Conservation (phyloP, 2,329 filamentous ascomycete genomes). For the Epichloe festucae region DNA sequence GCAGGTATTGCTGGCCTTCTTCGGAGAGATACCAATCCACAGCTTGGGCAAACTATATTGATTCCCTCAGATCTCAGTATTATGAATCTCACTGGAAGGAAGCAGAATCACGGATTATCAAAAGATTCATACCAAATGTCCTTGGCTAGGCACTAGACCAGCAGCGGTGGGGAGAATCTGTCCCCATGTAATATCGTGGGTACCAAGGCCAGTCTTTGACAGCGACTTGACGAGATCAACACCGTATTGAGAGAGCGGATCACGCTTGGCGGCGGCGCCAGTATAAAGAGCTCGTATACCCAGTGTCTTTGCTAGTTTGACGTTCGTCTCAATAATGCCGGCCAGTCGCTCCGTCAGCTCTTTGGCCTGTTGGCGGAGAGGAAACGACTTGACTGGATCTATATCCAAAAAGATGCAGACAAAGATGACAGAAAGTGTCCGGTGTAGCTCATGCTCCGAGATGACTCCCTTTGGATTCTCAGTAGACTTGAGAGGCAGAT, state of each 20-base stretch:
- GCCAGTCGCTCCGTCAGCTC: slow-evolving; percentile 47
- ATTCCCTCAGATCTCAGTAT: background rate
- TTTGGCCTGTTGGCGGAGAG: slow-evolving; percentile 44
- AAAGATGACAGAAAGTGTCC: slow-evolving; percentile 53
- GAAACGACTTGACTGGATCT: slow-evolving; percentile 54
- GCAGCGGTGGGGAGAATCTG: slow-evolving; percentile 56
- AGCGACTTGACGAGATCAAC: slow-evolving; percentile 51
- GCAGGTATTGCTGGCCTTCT: slow-evolving; percentile 40
- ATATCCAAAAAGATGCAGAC: slow-evolving; percentile 52
- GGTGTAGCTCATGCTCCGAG: slow-evolving; percentile 42
- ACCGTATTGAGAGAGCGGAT: slow-evolving; percentile 50
- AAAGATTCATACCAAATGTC: slow-evolving; percentile 40
- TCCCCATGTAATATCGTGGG: slow-evolving; percentile 56
- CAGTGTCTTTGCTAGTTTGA: slow-evolving; percentile 40
- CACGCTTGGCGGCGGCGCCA: slow-evolving; percentile 32
- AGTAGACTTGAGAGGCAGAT: slow-evolving; percentile 51
- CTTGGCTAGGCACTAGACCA: slow-evolving; percentile 58
- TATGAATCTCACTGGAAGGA: background rate
- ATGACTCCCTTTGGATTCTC: slow-evolving; percentile 46
- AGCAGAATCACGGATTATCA: no score
- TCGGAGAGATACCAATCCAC: slow-evolving; percentile 59
- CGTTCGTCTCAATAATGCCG: slow-evolving; percentile 47
- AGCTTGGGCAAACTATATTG: slow-evolving; percentile 51
- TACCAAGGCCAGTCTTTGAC: slow-evolving; percentile 47
- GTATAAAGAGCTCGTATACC: slow-evolving; percentile 36